Evolutionary conservation across 2,329 filamentous ascomycete genomes (phyloP).

Genomic region (Colletotrichum limetticola): DNA sequence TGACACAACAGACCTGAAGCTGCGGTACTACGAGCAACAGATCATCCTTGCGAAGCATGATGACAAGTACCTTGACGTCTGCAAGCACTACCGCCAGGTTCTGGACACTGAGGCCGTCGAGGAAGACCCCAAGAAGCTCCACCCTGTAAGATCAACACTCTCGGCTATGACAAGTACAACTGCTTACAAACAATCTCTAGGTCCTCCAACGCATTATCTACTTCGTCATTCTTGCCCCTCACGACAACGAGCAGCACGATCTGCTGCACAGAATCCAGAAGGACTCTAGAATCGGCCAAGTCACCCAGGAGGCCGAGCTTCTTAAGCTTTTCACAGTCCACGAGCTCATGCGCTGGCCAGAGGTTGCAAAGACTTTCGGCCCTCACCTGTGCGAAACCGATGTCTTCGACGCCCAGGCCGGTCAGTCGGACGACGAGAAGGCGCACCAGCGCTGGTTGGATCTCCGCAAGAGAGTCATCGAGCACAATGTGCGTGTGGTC

Average conservation of each 20-base stretch:
- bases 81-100: slow-evolving; percentile 98
- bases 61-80: slow-evolving; percentile 95
- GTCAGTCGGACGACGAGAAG: slow-evolving; percentile 79
- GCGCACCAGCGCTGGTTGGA: slow-evolving; percentile 91
- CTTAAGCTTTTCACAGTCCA: slow-evolving; percentile 95
- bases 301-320: slow-evolving; percentile 84
- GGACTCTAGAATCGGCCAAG: slow-evolving; percentile 82
- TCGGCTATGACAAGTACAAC: not conserved
- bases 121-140: slow-evolving; percentile 86
- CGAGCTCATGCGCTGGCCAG: slow-evolving; percentile 98
- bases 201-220: slow-evolving; percentile 95
- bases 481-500: slow-evolving; percentile 97
- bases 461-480: slow-evolving; percentile 96
- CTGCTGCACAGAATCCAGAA: slow-evolving; percentile 92
- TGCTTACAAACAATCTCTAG: slow-evolving; percentile 54
- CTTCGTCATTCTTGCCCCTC: slow-evolving; percentile 94
- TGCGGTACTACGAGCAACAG: slow-evolving; percentile 97
- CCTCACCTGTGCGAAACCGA: slow-evolving; percentile 89
- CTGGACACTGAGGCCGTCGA: slow-evolving; percentile 96
- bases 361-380: slow-evolving; percentile 89
- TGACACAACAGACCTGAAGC: slow-evolving; percentile 95
- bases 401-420: slow-evolving; percentile 79
- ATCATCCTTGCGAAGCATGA: slow-evolving; percentile 96
- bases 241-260: slow-evolving; percentile 99
- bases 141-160: slow-evolving; percentile 70